Evolutionary conservation across 305 asterid genomes (phyloP).

Genomic region (Stenogyne calaminthoides): DNA sequence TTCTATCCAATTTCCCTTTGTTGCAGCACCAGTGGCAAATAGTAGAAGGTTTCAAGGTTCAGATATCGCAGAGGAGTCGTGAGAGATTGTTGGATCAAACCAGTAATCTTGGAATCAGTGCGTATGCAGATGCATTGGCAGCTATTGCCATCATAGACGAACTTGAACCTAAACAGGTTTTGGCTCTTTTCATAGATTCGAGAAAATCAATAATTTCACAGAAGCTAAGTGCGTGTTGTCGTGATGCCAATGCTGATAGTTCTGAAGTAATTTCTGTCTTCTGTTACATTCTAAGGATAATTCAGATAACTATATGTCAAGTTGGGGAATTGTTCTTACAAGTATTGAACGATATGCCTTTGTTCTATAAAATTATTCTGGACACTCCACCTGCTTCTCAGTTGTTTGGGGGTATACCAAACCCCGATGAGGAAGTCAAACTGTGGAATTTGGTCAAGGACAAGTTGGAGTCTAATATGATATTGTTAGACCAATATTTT

Average conservation of each 20-base stretch:
- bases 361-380: slow-evolving; percentile 81
- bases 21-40: slow-evolving; percentile 98
- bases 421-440: slow-evolving; percentile 90
- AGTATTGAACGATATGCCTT: slow-evolving; percentile 88
- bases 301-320: slow-evolving; percentile 89
- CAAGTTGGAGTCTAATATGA: slow-evolving; percentile 77
- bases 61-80: slow-evolving; percentile 88
- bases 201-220: slow-evolving; percentile 75
- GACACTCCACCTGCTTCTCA: slow-evolving; percentile 97
- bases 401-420: slow-evolving; percentile 96
- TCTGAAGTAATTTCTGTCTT: slow-evolving; percentile 79
- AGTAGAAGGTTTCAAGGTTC: slow-evolving; percentile 90
- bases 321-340: slow-evolving; percentile 94
- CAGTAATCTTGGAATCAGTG: slow-evolving; percentile 59
- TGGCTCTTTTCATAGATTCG: slow-evolving; percentile 75
- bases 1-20: slow-evolving; percentile 80
- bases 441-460: slow-evolving; percentile 88
- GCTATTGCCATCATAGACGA: slow-evolving; percentile 88
- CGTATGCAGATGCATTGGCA: slow-evolving; percentile 92
- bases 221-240: slow-evolving; percentile 73
- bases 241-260: slow-evolving; percentile 58
- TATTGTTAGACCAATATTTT: slow-evolving; percentile 64
- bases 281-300: slow-evolving; percentile 81
- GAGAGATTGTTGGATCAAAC: slow-evolving; percentile 83
- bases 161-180: slow-evolving; percentile 77